Conservation (phyloP, 208 protist species). For the Trypanosomatidae sp. region DNA sequence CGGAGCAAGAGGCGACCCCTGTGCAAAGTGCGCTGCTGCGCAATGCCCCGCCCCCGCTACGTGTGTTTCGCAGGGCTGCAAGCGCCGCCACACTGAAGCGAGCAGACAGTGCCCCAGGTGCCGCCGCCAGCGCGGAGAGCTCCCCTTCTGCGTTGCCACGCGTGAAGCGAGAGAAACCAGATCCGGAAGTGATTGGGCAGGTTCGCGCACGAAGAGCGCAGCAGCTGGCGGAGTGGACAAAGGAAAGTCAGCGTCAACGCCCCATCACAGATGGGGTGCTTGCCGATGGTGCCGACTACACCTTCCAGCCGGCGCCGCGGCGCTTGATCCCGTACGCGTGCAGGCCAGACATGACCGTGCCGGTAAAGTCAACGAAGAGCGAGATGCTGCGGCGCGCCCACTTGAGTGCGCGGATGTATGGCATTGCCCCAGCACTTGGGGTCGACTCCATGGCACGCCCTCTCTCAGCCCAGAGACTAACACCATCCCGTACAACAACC, state of each 20-base stretch:
- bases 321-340: conserved; percentile 79
- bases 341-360: conserved; percentile 56
- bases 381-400: conserved; percentile 57
- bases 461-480: neutral
- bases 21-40: conserved; percentile 11
- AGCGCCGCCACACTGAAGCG: conserved; percentile 16
- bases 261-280: conserved; percentile 30
- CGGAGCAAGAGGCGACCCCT: conserved; percentile 4
- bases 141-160: conserved; percentile 13
- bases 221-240: conserved; percentile 34
- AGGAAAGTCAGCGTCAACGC: conserved; percentile 34
- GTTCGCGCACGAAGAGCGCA: conserved; percentile 38
- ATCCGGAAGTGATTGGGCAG: conserved; percentile 42
- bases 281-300: conserved; percentile 27
- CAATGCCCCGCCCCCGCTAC: conserved; percentile 10
- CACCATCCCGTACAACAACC: neutral
- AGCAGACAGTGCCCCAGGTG: conserved; percentile 11
- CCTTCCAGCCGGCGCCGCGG: conserved; percentile 53
- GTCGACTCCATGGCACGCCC: neutral
- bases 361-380: conserved; percentile 53
- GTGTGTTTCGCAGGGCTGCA: neutral
- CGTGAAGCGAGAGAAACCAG: conserved; percentile 43
- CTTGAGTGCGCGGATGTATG: conserved; percentile 20
- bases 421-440: neutral
- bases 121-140: conserved; percentile 10